Evolutionary conservation across 305 asterid species (phyloP).

Genomic region (Fraxinus greggii): DNA sequence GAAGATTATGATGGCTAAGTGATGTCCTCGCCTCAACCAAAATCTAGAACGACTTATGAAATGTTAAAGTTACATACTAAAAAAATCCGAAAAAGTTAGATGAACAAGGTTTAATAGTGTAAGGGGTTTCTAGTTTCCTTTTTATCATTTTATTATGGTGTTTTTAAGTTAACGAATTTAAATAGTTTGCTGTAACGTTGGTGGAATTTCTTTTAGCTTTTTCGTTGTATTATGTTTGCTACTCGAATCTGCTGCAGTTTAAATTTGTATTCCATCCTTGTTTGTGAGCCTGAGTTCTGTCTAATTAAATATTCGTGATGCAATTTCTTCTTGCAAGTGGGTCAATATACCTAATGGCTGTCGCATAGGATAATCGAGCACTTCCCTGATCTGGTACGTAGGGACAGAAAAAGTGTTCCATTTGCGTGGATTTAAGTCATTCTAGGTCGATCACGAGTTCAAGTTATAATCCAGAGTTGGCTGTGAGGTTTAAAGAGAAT

Average conservation of each 20-base stretch:
- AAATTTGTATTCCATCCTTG: background rate
- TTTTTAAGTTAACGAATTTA: background rate
- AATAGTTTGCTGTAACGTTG: background rate
- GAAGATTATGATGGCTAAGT: background rate
- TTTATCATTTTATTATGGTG: background rate
- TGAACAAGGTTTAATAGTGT: background rate
- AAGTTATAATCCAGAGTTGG: background rate
- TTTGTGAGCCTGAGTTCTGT: background rate
- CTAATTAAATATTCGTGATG: background rate
- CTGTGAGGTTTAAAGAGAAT: background rate
- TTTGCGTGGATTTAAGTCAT: background rate
- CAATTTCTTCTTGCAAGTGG: background rate
- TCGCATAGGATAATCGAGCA: background rate
- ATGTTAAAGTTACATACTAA: background rate
- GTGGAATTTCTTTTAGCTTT: background rate
- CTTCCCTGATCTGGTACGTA: background rate
- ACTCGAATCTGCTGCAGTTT: background rate
- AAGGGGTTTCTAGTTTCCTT: background rate
- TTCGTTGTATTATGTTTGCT: background rate
- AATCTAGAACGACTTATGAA: background rate
- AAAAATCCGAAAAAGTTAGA: background rate
- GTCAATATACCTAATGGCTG: background rate
- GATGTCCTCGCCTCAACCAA: background rate
- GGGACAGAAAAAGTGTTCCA: background rate
- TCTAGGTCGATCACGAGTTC: background rate